Evolutionary conservation across 257 asterid genomes (phyloP).

Genomic region (Cordia subcordata): DNA sequence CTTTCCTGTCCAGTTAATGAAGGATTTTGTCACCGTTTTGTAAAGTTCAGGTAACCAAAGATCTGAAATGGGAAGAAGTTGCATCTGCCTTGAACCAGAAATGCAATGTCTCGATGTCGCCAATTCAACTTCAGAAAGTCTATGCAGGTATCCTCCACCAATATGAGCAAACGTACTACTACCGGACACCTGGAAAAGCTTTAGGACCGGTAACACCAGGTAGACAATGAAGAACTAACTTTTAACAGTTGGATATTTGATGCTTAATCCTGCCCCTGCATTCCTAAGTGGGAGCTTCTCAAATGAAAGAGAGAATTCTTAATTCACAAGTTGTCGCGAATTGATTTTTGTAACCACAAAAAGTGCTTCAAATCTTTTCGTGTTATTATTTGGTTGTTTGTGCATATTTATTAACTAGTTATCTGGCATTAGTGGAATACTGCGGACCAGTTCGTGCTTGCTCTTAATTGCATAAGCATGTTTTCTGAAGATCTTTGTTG

Average conservation of each 20-base stretch:
- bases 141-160: slow-evolving; percentile 45
- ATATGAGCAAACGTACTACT: slow-evolving; percentile 54
- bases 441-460: too few relatives aligned
- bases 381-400: too few relatives aligned
- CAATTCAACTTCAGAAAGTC: slow-evolving; percentile 49
- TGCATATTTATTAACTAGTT: neutral
- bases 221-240: too few relatives aligned
- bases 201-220: neutral
- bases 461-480: neutral
- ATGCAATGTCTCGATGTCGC: slow-evolving; percentile 21
- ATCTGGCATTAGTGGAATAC: too few relatives aligned
- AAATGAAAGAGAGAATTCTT: too few relatives aligned
- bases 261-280: too few relatives aligned
- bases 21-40: neutral
- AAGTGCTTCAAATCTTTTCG: too few relatives aligned
- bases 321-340: too few relatives aligned
- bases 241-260: too few relatives aligned
- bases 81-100: slow-evolving; percentile 33
- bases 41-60: slow-evolving; percentile 45
- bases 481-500: neutral
- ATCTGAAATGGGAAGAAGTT: slow-evolving; percentile 66
- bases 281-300: too few relatives aligned
- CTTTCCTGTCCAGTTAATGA: too few relatives aligned
- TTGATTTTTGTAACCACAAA: too few relatives aligned
- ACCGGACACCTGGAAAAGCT: slow-evolving; percentile 33